These are phyloP conservation scores for Cercis canadensis DNA, from an alignment of 306 rosid genomes.

Conservation along the genomic window DNA sequence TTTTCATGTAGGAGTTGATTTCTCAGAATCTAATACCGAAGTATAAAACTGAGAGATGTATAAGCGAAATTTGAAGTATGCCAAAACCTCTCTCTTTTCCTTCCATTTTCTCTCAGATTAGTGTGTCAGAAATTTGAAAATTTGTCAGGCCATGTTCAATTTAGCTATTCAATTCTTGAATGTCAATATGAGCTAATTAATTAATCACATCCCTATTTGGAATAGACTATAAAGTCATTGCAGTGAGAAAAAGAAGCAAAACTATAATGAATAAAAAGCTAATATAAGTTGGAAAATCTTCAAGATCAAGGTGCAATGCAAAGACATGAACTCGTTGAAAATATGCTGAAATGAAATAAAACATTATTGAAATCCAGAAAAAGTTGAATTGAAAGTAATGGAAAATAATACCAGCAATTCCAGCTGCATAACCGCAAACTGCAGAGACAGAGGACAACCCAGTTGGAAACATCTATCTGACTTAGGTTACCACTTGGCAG, in stretches of 20 bases:
- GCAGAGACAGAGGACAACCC: constrained; percentile 42
- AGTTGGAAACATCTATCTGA: constrained; percentile 25
- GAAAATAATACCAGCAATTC: constrained; percentile 46
- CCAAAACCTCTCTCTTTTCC: no score
- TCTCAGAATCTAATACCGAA: no score
- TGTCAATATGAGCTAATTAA: not conserved
- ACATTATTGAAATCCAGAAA: no score
- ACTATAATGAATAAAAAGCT: not conserved
- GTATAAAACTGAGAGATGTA: no score
- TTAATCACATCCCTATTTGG: not conserved
- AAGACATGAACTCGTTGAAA: not conserved
- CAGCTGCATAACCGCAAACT: constrained; percentile 39
- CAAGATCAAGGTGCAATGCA: constrained; percentile 1
- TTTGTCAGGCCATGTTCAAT: no score
- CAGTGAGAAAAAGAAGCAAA: not conserved
- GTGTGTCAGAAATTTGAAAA: no score
- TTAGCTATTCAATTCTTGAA: not conserved
- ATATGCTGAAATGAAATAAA: not conserved
- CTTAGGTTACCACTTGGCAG: not conserved
- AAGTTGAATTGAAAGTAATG: not conserved
- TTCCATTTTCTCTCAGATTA: no score
- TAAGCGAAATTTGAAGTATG: no score
- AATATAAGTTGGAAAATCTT: not conserved
- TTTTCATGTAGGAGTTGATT: no score
- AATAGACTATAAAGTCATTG: not conserved